Percentiles rank a stretch among this genome's conserved stretches.
Evolutionary conservation across 768 basidiomycete genomes (phyloP).

Genomic region (Tylopilus plumbeoviolaceoides): DNA sequence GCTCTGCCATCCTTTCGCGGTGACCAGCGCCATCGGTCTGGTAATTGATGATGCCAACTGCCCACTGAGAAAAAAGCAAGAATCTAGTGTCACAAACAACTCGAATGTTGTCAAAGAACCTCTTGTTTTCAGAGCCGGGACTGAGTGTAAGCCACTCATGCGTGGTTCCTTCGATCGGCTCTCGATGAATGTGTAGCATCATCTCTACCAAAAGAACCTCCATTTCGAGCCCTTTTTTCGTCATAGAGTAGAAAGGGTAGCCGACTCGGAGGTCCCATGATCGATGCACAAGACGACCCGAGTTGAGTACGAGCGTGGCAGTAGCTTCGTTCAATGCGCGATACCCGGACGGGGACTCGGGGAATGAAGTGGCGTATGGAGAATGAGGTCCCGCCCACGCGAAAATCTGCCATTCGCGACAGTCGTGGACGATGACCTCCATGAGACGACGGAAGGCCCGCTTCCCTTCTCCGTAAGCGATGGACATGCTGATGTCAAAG

Average conservation of each 20-base stretch:
- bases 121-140: slow-evolving; percentile 10
- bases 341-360: slow-evolving; percentile 19
- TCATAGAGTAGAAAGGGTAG: slow-evolving; percentile 19
- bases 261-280: slow-evolving; percentile 12
- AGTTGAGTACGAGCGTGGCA: background rate
- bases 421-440: slow-evolving; percentile 17
- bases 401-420: slow-evolving; percentile 21
- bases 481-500: slow-evolving; percentile 20
- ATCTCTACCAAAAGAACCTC: slow-evolving; percentile 21
- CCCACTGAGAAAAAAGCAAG: slow-evolving; percentile 22
- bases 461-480: slow-evolving; percentile 25
- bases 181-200: slow-evolving; percentile 18
- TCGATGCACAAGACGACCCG: slow-evolving; percentile 2
- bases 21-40: slow-evolving; percentile 16
- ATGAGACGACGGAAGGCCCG: slow-evolving; percentile 25
- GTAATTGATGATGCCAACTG: slow-evolving; percentile 24
- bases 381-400: slow-evolving; percentile 23
- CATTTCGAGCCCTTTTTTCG: slow-evolving; percentile 22
- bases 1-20: slow-evolving; percentile 8
- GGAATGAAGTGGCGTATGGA: slow-evolving; percentile 15
- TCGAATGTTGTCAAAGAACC: slow-evolving; percentile 15
- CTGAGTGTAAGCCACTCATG: slow-evolving; percentile 14
- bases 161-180: slow-evolving; percentile 6
- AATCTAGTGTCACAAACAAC: slow-evolving; percentile 16
- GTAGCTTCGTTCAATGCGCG: slow-evolving; percentile 3